phyloP scores from a whole-genome alignment of 768 basidiomycete genomes.

The Hydnomerulius pinastri region DNA sequence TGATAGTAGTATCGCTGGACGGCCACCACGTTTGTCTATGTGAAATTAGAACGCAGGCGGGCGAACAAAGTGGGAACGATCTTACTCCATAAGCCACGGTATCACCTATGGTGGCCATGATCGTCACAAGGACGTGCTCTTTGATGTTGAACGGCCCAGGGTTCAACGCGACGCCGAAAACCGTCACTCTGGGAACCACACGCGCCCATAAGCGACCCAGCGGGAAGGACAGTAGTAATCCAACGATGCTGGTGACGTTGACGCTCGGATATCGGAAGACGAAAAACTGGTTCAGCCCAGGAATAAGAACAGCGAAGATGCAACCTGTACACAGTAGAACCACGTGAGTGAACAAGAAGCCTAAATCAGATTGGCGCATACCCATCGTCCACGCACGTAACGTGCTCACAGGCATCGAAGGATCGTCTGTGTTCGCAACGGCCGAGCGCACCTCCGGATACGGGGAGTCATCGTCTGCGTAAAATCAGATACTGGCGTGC shows the following conservation, averaged over 20 bases:
- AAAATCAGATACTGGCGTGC: too few species aligned
- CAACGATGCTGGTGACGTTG: slow-evolving; percentile 53
- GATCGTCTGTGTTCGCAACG: slow-evolving; percentile 74
- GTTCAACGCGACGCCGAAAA: slow-evolving; percentile 64
- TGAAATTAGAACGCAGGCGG: background rate
- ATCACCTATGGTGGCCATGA: slow-evolving; percentile 58
- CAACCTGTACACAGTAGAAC: slow-evolving; percentile 26
- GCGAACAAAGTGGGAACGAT: background rate
- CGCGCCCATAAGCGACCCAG: slow-evolving; percentile 63
- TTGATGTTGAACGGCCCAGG: slow-evolving; percentile 85
- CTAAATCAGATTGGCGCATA: background rate
- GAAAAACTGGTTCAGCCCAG: slow-evolving; percentile 80
- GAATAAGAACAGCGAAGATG: slow-evolving; percentile 60
- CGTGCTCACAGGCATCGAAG: slow-evolving; percentile 59
- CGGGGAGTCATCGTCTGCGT: slow-evolving; percentile 70
- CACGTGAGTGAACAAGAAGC: background rate
- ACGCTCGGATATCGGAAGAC: slow-evolving; percentile 67
- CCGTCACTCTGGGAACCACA: slow-evolving; percentile 48
- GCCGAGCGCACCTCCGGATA: slow-evolving; percentile 84
- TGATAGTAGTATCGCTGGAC: slow-evolving; percentile 73
- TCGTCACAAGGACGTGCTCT: slow-evolving; percentile 69
- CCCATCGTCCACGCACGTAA: slow-evolving; percentile 65
- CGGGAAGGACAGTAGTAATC: slow-evolving; percentile 73
- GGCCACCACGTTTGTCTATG: slow-evolving; percentile 65
- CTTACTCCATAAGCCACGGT: slow-evolving; percentile 22